Percentiles rank a stretch among this genome's conserved stretches.
These are phyloP conservation scores for Camelina laxa DNA, from an alignment of 345 rosid genomes.

Conservation along the genomic window DNA sequence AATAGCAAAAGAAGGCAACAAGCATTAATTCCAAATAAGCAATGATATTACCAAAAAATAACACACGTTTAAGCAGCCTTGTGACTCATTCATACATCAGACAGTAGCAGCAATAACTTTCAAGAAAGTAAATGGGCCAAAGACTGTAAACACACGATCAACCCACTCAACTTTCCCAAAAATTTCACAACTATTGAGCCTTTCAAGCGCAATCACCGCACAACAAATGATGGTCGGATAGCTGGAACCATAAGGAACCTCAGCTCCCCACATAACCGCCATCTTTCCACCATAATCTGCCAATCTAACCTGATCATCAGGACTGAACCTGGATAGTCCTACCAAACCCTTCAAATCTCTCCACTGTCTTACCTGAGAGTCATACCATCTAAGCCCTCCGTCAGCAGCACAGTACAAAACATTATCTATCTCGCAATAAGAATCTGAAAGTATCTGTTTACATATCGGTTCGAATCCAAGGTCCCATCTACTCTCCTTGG, in stretches of 20 bases:
- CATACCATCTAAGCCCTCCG: background rate
- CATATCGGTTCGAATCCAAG: background rate
- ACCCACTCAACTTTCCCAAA: background rate
- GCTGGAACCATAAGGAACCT: background rate
- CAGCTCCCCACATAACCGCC: background rate
- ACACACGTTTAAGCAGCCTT: background rate
- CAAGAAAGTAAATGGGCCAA: background rate
- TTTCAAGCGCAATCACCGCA: background rate
- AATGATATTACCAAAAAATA: too few species aligned
- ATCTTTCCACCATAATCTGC: conserved; percentile 9
- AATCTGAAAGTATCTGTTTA: background rate
- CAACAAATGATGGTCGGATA: background rate
- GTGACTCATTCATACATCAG: background rate
- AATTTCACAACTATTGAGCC: background rate
- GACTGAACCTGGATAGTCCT: background rate
- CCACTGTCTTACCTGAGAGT: background rate
- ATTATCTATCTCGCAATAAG: background rate
- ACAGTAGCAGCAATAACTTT: background rate
- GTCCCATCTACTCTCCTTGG: background rate
- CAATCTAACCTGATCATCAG: background rate
- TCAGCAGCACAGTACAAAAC: background rate
- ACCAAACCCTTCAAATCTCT: background rate
- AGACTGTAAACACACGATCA: background rate
- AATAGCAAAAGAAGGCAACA: background rate
- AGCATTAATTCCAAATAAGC: background rate